Conservation (phyloP, 345 rosid species). For the Raphanus raphanistrum region DNA sequence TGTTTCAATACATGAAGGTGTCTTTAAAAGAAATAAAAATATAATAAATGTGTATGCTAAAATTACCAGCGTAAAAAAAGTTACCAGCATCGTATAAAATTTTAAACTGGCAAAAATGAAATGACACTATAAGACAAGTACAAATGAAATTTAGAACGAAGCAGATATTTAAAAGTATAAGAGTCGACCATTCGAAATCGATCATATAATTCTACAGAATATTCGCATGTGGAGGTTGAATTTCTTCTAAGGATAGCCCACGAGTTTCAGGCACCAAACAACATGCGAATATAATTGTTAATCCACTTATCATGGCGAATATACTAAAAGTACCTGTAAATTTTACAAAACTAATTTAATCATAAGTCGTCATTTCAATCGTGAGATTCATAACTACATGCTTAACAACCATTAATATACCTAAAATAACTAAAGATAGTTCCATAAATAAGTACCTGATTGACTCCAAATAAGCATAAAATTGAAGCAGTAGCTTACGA, state of each 20-base stretch:
- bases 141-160: not conserved
- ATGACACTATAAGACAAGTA: not conserved
- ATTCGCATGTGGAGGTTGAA: constrained; percentile 40
- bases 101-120: not conserved
- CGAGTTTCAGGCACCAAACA: constrained; percentile 59
- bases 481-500: constrained; percentile 48
- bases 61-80: no score
- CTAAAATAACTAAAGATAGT: not conserved
- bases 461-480: constrained; percentile 56
- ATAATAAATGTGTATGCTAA: not conserved
- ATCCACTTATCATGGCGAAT: constrained; percentile 40
- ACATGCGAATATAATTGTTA: constrained; percentile 40
- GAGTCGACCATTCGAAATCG: not conserved
- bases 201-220: not conserved
- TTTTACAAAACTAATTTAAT: not conserved
- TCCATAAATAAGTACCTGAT: constrained; percentile 36
- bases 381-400: not conserved
- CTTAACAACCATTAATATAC: not conserved
- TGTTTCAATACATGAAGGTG: not conserved
- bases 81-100: not conserved
- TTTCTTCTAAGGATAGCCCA: constrained; percentile 59
- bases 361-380: not conserved
- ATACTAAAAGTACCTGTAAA: constrained; percentile 48
- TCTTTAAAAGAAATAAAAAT: not conserved
- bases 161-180: not conserved